Evolutionary conservation across 768 basidiomycete genomes (phyloP).

Genomic region (Termitomyces sp.): DNA sequence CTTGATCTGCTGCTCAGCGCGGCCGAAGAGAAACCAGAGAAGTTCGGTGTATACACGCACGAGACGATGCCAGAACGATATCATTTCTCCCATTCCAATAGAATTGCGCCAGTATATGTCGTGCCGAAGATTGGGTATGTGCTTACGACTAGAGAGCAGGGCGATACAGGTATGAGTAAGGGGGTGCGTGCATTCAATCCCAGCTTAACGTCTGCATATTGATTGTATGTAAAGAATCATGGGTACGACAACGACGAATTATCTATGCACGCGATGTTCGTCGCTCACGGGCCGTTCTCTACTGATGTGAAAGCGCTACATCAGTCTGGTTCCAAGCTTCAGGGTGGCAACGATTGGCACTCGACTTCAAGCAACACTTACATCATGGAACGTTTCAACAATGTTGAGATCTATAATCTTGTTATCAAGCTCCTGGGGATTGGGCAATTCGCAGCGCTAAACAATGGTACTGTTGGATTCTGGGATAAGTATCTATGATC

Average conservation of each 20-base stretch:
- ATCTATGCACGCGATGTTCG: constrained; percentile 86
- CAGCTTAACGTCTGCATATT: background rate
- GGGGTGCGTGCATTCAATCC: constrained; percentile 48
- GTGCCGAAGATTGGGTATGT: constrained; percentile 79
- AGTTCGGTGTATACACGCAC: constrained; percentile 74
- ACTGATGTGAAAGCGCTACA: constrained; percentile 56
- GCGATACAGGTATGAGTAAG: constrained; percentile 58
- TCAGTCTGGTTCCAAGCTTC: constrained; percentile 34
- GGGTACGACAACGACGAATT: constrained; percentile 80
- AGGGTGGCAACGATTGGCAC: constrained; percentile 40
- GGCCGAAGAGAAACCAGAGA: constrained; percentile 46
- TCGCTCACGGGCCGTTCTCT: constrained; percentile 88
- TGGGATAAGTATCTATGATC: constrained; percentile 72
- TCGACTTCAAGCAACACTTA: constrained; percentile 59
- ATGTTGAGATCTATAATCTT: constrained; percentile 83
- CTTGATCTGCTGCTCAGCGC: constrained; percentile 49
- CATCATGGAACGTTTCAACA: constrained; percentile 78
- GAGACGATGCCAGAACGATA: constrained; percentile 78
- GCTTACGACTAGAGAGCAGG: constrained; percentile 60
- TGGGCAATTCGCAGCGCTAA: constrained; percentile 45
- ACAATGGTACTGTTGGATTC: constrained; percentile 76
- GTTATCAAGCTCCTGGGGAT: constrained; percentile 71
- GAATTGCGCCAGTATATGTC: constrained; percentile 87
- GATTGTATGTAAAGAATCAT: constrained; percentile 52
- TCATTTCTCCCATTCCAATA: constrained; percentile 65